Evolutionary conservation across 2,329 filamentous ascomycete genomes (phyloP).

Genomic region (Biscogniauxia sp.): DNA sequence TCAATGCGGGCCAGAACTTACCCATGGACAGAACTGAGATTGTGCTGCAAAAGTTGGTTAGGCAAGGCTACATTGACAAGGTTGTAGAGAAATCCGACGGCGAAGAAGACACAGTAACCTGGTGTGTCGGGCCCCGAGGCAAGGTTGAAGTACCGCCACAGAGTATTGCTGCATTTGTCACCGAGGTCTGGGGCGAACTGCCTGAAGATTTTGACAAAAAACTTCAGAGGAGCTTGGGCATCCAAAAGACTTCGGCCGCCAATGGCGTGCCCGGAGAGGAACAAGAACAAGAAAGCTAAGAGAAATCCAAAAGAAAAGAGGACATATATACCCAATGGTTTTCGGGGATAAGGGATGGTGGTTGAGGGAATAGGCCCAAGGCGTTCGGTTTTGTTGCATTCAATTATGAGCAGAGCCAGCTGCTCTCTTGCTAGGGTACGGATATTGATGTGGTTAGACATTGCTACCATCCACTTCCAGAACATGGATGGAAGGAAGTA

Average conservation of each 20-base stretch:
- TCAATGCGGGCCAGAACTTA: constrained; percentile 74
- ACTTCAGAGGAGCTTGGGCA: constrained; percentile 60
- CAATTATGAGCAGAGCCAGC: neutral
- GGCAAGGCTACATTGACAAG: constrained; percentile 79
- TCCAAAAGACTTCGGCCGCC: constrained; percentile 33
- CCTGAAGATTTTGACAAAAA: constrained; percentile 57
- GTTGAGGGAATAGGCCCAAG: neutral
- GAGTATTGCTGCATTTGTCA: constrained; percentile 69
- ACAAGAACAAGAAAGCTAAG: constrained; percentile 14
- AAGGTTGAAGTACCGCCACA: constrained; percentile 80
- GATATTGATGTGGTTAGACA: neutral
- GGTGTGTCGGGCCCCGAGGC: constrained; percentile 79
- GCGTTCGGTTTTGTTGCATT: neutral
- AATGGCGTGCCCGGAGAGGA: constrained; percentile 14
- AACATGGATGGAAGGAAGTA: neutral
- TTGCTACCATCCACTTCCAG: neutral
- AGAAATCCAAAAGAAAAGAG: neutral
- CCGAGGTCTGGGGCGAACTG: constrained; percentile 55
- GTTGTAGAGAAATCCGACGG: constrained; percentile 63
- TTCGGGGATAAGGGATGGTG: neutral
- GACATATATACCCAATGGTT: neutral
- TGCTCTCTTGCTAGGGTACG: neutral
- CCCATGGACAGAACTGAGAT: constrained; percentile 74
- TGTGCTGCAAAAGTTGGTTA: constrained; percentile 70
- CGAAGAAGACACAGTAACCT: constrained; percentile 76